Percentiles rank a stretch among this genome's conserved stretches.
These are phyloP conservation scores for Parachlorella kessleri DNA, from an alignment of 139 green algal genomes.

Conservation along the genomic window DNA sequence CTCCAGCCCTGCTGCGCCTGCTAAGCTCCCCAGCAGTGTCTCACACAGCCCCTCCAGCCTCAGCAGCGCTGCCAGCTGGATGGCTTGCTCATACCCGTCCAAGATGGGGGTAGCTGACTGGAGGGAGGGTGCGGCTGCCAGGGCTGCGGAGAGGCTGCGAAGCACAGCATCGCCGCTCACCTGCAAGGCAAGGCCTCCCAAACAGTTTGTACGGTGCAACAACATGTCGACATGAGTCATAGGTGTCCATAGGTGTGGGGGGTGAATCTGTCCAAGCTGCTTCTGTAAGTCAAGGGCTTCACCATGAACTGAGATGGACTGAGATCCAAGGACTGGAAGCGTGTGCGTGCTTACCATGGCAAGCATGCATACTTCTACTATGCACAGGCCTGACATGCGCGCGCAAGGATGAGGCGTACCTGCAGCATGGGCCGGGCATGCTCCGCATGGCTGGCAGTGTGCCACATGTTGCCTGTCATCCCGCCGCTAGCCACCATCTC, in stretches of 20 bases:
- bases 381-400: no score
- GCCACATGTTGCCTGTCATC: constrained; percentile 66
- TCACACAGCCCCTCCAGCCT: constrained; percentile 67
- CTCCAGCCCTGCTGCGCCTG: constrained; percentile 30
- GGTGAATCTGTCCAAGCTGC: no score
- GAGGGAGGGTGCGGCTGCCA: constrained; percentile 32
- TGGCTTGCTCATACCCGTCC: constrained; percentile 45
- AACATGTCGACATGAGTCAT: no score
- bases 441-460: constrained; percentile 73
- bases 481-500: constrained; percentile 46
- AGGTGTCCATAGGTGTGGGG: no score
- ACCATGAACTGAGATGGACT: no score
- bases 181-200: no score
- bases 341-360: no score
- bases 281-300: no score
- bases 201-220: background rate
- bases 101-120: constrained; percentile 48
- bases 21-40: constrained; percentile 51
- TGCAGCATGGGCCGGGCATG: constrained; percentile 85
- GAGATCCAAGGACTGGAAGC: no score
- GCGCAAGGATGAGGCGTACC: no score
- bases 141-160: constrained; percentile 48
- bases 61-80: constrained; percentile 64
- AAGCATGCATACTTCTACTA: no score
- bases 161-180: constrained; percentile 57